Conservation (phyloP, 306 rosid genomes). For the Chamaecrista fasciculata region DNA sequence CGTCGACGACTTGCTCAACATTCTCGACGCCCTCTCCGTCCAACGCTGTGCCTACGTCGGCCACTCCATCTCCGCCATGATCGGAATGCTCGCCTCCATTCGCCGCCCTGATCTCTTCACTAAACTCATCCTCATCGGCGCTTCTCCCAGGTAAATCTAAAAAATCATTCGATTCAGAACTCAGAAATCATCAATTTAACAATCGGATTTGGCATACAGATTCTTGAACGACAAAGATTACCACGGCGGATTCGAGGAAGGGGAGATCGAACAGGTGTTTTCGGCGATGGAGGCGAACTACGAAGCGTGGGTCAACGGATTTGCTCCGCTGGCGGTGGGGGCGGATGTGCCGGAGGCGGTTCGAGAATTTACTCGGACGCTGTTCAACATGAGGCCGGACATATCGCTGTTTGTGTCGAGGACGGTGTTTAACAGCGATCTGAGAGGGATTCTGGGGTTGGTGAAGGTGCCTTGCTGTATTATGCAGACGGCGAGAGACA, state of each 20-base stretch:
- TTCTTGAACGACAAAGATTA: constrained; percentile 81
- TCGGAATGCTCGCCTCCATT: constrained; percentile 84
- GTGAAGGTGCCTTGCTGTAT: constrained; percentile 78
- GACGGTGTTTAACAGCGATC: constrained; percentile 72
- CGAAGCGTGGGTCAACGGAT: constrained; percentile 82
- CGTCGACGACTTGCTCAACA: constrained; percentile 77
- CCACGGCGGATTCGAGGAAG: constrained; percentile 80
- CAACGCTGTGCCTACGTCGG: constrained; percentile 79
- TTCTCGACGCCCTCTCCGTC: constrained; percentile 65
- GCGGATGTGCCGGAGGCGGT: constrained; percentile 87
- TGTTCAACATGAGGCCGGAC: constrained; percentile 95
- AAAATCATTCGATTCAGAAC: not conserved
- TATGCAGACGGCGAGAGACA: constrained; percentile 72
- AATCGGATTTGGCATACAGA: constrained; percentile 27
- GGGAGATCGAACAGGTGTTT: constrained; percentile 60
- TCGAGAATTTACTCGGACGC: constrained; percentile 73
- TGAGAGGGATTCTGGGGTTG: constrained; percentile 71
- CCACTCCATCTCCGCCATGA: constrained; percentile 97
- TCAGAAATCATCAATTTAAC: too few species aligned
- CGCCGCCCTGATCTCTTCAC: constrained; percentile 84
- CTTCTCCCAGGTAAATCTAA: constrained; percentile 66
- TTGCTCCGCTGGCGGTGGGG: constrained; percentile 76
- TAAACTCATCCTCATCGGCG: constrained; percentile 88
- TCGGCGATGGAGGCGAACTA: constrained; percentile 83
- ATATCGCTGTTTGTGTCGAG: constrained; percentile 70